Evolutionary conservation across 2,329 filamentous ascomycete species (phyloP).

Genomic region (Plectosphaerella plurivora): DNA sequence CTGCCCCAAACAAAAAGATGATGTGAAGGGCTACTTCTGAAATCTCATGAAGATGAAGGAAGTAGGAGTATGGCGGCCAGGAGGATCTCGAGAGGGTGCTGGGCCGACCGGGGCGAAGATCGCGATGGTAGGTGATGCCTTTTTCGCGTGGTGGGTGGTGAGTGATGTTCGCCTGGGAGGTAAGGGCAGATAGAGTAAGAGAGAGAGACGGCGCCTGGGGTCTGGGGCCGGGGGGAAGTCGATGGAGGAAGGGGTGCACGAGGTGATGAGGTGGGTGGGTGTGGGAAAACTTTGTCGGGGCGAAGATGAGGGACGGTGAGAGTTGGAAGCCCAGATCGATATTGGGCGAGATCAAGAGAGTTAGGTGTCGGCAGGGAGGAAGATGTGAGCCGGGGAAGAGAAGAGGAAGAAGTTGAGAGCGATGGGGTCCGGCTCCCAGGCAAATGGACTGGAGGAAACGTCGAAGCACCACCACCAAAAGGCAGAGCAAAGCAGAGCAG

Average conservation of each 20-base stretch:
- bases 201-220: not conserved
- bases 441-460: constrained; percentile 3
- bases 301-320: too few relatives aligned
- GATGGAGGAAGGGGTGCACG: not conserved
- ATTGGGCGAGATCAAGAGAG: not conserved
- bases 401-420: constrained; percentile 6
- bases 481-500: too few relatives aligned
- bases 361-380: not conserved
- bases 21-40: not conserved
- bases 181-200: not conserved
- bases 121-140: not conserved
- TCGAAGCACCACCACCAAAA: not conserved
- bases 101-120: not conserved
- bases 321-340: not conserved
- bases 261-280: not conserved
- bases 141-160: not conserved
- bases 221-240: too few relatives aligned
- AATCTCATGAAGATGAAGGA: not conserved
- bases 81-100: not conserved
- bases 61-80: not conserved
- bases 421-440: constrained; percentile 4
- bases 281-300: not conserved
- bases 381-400: not conserved
- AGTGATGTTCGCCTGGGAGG: not conserved
- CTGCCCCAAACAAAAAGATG: not conserved